Base-by-base conservation (phyloP, 2,329 filamentous ascomycete genomes). In the Ophiostoma montium region DNA sequence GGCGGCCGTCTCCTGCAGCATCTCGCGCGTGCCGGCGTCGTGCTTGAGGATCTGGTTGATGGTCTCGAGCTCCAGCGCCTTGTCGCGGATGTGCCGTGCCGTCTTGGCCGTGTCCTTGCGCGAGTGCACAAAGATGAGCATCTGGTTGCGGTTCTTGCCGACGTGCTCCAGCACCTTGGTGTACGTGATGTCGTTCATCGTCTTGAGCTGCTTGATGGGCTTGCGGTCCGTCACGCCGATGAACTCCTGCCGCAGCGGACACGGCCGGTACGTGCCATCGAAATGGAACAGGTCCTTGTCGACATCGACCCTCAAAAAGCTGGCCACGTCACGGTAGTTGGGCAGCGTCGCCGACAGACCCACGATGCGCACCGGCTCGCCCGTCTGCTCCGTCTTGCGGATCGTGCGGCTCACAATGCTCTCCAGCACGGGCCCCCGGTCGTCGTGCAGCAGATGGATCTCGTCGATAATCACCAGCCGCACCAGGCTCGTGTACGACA, bases 101-200 rank as follows among this genome's bases (percentile, higher is more conserved):
- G 94, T 98, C 69, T 98, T 98, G 9, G 89, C 88, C 0, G 94
- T 98, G 65, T 98, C 94, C 62, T 98, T 98, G 59, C 92, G 78
- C 33, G 94, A 98, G 63, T 98, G 94, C 6, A 98, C 92, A 61
- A 98, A 98, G 52, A 98, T 95, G 35, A 98, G 78, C 89, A 98
- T 95, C 65, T 98, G 92, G 59, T 98, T 95, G 55, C 86, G 80
- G 60, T 94, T 84, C 52, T 84, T 82, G 7, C 92, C 92, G 30
- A 95, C 90, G 61, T 96, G 90, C 65, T 98, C 92, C 49, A 98
- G 77, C 27, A 95, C 89, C 65, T 98, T 98, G 55, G 82, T 94
- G 65, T 98, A 98, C 51, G 88, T 95, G 49, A 98, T 89, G 58
- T 98, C 92, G 61, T 98, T 98, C 92, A 98, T 98, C 1, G 86